Evolutionary conservation across 345 rosid genomes (phyloP).

Genomic region (Lagerstroemia speciosa): DNA sequence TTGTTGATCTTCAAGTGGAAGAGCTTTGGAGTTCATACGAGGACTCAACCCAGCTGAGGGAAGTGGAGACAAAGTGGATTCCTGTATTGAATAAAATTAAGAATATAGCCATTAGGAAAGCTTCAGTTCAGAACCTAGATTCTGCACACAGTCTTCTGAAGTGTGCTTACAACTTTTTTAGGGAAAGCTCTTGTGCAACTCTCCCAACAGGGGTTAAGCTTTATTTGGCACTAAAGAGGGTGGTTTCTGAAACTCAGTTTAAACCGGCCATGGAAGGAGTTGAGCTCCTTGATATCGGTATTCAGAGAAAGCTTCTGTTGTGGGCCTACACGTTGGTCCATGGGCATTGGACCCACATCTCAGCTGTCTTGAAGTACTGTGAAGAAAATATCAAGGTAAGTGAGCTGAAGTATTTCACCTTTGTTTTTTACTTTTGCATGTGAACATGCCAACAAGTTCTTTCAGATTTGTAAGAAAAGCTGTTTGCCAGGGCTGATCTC

Average conservation of each 20-base stretch:
- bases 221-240: constrained; percentile 44
- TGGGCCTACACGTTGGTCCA: constrained; percentile 81
- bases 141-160: constrained; percentile 61
- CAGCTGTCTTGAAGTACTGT: constrained; percentile 67
- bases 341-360: constrained; percentile 67
- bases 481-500: background rate
- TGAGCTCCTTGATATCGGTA: constrained; percentile 76
- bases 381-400: constrained; percentile 87
- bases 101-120: constrained; percentile 51
- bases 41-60: constrained; percentile 39
- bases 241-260: constrained; percentile 31
- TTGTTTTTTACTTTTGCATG: background rate
- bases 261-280: constrained; percentile 53
- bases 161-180: constrained; percentile 68
- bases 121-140: constrained; percentile 52
- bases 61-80: constrained; percentile 62
- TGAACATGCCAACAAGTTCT: background rate
- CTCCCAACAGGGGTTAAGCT: constrained; percentile 63
- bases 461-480: background rate
- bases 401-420: constrained; percentile 6
- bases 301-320: constrained; percentile 85
- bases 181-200: constrained; percentile 63
- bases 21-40: constrained; percentile 69
- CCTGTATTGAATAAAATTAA: constrained; percentile 57
- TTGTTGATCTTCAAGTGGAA: constrained; percentile 57